Conservation (phyloP, 768 basidiomycete genomes). For the Hypholoma fasciculare region DNA sequence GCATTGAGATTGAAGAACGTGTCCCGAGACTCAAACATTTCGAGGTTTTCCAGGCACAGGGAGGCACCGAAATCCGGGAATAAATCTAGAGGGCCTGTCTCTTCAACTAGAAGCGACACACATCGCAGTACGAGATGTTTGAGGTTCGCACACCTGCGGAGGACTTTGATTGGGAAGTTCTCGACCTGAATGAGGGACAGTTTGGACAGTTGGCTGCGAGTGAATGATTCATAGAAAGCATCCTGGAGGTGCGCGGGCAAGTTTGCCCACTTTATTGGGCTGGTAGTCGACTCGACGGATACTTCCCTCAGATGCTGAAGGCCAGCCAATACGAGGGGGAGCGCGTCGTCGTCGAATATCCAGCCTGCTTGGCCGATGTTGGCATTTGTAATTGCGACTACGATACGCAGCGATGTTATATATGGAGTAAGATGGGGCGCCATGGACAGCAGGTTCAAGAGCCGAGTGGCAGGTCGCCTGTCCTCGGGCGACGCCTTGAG, state of each 20-base stretch:
- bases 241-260: neutral
- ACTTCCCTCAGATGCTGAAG: neutral
- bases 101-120: neutral
- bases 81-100: neutral
- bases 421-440: conserved; percentile 2
- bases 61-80: neutral
- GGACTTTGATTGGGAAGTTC: conserved; percentile 4
- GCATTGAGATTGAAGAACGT: neutral
- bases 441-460: neutral
- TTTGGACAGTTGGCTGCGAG: neutral
- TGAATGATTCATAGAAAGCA: neutral
- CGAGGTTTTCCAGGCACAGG: neutral
- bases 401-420: conserved; percentile 4
- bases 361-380: neutral
- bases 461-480: neutral
- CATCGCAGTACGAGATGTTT: neutral
- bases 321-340: neutral
- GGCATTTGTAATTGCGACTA: neutral
- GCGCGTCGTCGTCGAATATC: neutral
- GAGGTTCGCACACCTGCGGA: neutral
- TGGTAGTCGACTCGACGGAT: neutral
- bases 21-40: neutral
- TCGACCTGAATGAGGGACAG: neutral
- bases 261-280: neutral
- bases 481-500: neutral